Conservation (phyloP, 352 stramenopile species). For the Phytophthora macrochlamydospora region DNA sequence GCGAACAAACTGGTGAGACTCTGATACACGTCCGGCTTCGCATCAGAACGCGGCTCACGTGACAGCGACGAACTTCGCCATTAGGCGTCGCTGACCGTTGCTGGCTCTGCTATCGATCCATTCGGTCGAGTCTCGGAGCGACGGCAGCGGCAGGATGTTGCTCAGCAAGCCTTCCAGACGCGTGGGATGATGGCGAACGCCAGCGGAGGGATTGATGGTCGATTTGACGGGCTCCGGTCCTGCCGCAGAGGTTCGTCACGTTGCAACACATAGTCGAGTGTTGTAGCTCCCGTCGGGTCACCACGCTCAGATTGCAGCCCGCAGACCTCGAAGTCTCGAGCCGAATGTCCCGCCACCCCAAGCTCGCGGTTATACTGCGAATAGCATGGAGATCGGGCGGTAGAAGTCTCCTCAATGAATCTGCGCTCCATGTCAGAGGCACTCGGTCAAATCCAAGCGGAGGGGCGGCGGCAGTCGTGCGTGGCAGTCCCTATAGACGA, state of each 20-base stretch:
- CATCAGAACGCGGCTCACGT: background rate
- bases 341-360: too few species aligned
- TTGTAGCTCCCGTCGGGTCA: background rate
- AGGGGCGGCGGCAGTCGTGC: background rate
- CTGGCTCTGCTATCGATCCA: too few species aligned
- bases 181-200: background rate
- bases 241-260: background rate
- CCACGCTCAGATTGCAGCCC: background rate
- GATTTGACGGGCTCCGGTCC: conserved; percentile 8
- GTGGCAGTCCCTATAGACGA: background rate
- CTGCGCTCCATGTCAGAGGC: background rate
- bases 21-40: conserved; percentile 11
- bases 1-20: background rate
- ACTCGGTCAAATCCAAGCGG: background rate
- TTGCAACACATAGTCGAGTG: background rate
- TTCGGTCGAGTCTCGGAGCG: too few species aligned
- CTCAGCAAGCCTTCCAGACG: conserved; percentile 24
- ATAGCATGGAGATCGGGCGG: background rate
- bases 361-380: background rate
- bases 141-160: conserved; percentile 12
- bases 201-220: conserved; percentile 3
- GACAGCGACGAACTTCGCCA: background rate
- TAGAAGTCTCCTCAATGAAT: background rate
- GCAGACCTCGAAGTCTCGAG: background rate
- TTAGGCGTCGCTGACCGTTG: too few species aligned